phyloP scores from a whole-genome alignment of 345 rosid species.

The Acer negundo region DNA sequence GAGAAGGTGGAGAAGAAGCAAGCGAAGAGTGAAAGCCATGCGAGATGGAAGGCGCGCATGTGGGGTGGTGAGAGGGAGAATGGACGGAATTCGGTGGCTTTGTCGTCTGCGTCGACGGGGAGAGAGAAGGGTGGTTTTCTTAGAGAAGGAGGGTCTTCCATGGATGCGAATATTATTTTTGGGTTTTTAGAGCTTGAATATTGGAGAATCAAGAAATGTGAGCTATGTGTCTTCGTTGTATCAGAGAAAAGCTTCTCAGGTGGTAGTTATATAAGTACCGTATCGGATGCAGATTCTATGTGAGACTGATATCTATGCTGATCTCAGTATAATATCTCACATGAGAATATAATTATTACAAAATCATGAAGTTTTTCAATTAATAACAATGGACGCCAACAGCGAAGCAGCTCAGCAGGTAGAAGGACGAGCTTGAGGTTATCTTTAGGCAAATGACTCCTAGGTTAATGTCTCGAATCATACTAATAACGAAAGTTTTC shows the following conservation, averaged over 20 bases:
- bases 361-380: too few species aligned
- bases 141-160: constrained; percentile 11
- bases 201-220: too few species aligned
- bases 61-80: constrained; percentile 63
- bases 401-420: too few species aligned
- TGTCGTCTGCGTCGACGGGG: constrained; percentile 50
- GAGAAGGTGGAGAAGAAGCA: constrained; percentile 91
- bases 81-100: constrained; percentile 65
- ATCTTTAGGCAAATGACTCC: too few species aligned
- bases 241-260: not conserved
- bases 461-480: too few species aligned
- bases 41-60: constrained; percentile 76
- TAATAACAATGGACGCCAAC: too few species aligned
- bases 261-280: not conserved
- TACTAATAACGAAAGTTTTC: too few species aligned
- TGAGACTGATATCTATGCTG: too few species aligned
- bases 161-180: not conserved
- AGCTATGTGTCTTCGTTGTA: not conserved
- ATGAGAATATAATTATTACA: too few species aligned
- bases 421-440: fast-evolving
- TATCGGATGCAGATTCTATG: too few species aligned
- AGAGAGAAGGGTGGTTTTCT: constrained; percentile 19
- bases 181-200: too few species aligned
- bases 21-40: constrained; percentile 86
- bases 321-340: too few species aligned